Base-by-base conservation (phyloP, 2,329 filamentous ascomycete genomes). In the Xylariomycetidae sp. region DNA sequence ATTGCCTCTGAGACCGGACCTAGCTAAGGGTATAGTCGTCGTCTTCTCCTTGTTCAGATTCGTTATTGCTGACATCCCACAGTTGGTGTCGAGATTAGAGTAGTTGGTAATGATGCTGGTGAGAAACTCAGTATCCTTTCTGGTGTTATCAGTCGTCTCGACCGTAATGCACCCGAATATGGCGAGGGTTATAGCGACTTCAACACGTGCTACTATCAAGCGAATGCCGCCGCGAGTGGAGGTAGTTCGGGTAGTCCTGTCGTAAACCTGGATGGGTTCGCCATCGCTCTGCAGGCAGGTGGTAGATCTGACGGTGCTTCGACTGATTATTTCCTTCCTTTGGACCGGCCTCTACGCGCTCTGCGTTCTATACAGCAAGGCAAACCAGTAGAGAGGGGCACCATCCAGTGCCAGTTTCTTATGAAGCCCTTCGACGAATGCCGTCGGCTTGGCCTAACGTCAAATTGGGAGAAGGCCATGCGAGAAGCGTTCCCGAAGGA, bases 181-280 rank as follows among this genome's bases (percentile, higher is more conserved):
- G 90, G 90, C 36, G 92, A 97, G 44, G 92, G 92, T 17, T 98
- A 98, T 61, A 92, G 89, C 61, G 92, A 98, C 58, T 98, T 98
- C 76, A 98, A 84, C 59, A 82, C 77, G 31, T 82, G 94, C 59
- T 98, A 98, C 69, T 97, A 97, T 51, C 92, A 98, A 66, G 92
- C 94, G 44, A 94, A 94, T 11, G 94, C 92, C 4, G 90, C 92
- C 4, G 94, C 92, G 3, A 97, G 89, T 59, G 92, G 92, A 47
- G 92, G 92, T 47, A 95, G 88, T 66, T 98, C 92, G n/a, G 92
- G 92, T 42, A 94, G 86, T 79, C 92, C 92, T 0, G 92, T 98
- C 1, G 89, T 98, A 41, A 94, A 96, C 62, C 85, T 95, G 40
- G 87, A 95, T 59, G 92, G 92, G 9, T 84, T 81, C 55, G 92